Evolutionary conservation across 176 grass and related monocot species (phyloP).

Genomic region (Triticum aestivum): IWGSC_CS_RefSeq_v2.1 NC_057811.1:463101687-463102186

Average conservation of each 20-base stretch:
- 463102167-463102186: slow-evolving; percentile 40
- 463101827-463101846: slow-evolving; percentile 8
- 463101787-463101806: background rate
- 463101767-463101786: slow-evolving; percentile 22
- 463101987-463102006: background rate
- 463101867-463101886: background rate
- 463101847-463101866: slow-evolving; percentile 11
- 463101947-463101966: slow-evolving; percentile 13
- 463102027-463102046: background rate
- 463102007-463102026: slow-evolving; percentile 10
- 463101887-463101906: background rate
- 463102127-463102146: slow-evolving; percentile 73
- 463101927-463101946: slow-evolving; percentile 17
- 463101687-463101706: slow-evolving; percentile 91
- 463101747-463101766: slow-evolving; percentile 17
- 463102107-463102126: slow-evolving; percentile 78
- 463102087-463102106: slow-evolving; percentile 96
- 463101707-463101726: slow-evolving; percentile 91
- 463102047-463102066: slow-evolving; percentile 60
- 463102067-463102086: slow-evolving; percentile 97
- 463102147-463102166: slow-evolving; percentile 57
- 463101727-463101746: slow-evolving; percentile 90
- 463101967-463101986: slow-evolving; percentile 10
- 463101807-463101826: slow-evolving; percentile 10
- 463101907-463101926: background rate